Evolutionary conservation across 768 basidiomycete genomes (phyloP).

Genomic region (Tricholoma bakamatsutake): DNA sequence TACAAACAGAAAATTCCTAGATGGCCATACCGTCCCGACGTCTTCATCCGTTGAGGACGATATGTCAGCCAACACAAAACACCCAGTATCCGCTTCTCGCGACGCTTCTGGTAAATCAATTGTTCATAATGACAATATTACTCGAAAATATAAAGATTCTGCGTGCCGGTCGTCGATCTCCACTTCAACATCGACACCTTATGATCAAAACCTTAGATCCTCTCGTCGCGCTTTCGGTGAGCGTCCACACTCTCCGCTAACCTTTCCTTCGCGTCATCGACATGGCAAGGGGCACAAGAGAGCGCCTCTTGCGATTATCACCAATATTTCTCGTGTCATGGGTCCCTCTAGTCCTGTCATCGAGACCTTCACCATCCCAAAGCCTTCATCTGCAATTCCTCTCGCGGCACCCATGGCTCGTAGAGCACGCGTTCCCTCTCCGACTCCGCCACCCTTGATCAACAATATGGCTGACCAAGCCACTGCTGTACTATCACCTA

Average conservation of each 20-base stretch:
- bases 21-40: neutral
- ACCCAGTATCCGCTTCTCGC: neutral
- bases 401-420: neutral
- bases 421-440: neutral
- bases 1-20: neutral
- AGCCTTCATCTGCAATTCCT: neutral
- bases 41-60: neutral
- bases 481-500: neutral
- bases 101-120: neutral
- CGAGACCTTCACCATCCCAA: neutral
- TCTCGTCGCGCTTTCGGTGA: neutral
- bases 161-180: neutral
- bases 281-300: slow-evolving; percentile 11
- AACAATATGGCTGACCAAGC: neutral
- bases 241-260: slow-evolving; percentile 10
- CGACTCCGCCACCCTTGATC: neutral
- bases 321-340: slow-evolving; percentile 5
- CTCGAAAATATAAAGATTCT: neutral
- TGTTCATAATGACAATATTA: neutral
- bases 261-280: slow-evolving; percentile 5
- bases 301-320: slow-evolving; percentile 8
- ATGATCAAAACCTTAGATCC: neutral
- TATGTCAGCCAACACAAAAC: slow-evolving; percentile 3
- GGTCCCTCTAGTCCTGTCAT: slow-evolving; percentile 4
- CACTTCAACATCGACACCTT: neutral